Percentiles rank a stretch among this genome's conserved stretches.
phyloP scores from a whole-genome alignment of 116 monocot genomes.

The Trichopus zeylanicus region DNA sequence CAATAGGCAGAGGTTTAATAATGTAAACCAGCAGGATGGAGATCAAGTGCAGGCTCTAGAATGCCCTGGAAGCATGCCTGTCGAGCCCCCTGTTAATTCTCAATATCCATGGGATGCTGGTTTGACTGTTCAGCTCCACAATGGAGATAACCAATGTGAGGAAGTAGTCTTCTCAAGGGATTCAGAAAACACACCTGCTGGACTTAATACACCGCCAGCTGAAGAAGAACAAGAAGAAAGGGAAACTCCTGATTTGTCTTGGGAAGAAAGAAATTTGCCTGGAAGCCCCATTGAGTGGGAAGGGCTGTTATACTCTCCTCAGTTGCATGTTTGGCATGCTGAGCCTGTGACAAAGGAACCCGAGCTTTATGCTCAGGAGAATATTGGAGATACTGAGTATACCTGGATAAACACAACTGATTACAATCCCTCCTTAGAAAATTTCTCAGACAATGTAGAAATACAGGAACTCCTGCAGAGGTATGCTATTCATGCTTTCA shows the following conservation, averaged over 20 bases:
- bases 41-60: neutral
- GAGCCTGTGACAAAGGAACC: conserved; percentile 25
- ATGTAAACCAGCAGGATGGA: neutral
- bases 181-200: conserved; percentile 7
- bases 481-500: conserved; percentile 17
- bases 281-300: conserved; percentile 42
- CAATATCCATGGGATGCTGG: neutral
- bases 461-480: conserved; percentile 69
- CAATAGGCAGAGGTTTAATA: conserved; percentile 21
- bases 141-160: conserved; percentile 1
- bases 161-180: conserved; percentile 8
- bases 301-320: conserved; percentile 17
- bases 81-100: neutral
- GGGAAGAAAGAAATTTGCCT: conserved; percentile 45
- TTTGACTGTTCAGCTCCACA: neutral
- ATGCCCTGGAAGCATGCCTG: neutral
- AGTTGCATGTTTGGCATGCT: conserved; percentile 15
- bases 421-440: conserved; percentile 25
- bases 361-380: conserved; percentile 12
- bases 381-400: conserved; percentile 1
- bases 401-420: conserved; percentile 23
- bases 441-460: conserved; percentile 54
- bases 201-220: conserved; percentile 14
- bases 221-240: conserved; percentile 34
- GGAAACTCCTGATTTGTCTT: conserved; percentile 26